Base-by-base conservation (phyloP, 768 basidiomycete genomes). In the Boletus sp. region DNA sequence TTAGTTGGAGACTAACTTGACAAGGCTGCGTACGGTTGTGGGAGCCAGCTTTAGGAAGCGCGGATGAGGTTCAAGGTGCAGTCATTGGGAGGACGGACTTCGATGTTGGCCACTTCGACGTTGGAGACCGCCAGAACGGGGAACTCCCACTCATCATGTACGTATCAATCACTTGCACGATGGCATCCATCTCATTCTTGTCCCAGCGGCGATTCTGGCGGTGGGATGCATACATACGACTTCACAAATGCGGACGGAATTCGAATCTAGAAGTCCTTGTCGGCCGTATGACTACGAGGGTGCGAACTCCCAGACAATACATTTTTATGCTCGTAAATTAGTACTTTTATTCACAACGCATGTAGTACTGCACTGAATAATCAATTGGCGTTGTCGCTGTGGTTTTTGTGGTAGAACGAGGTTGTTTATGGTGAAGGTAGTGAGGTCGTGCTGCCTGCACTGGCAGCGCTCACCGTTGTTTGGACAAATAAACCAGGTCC, bases 11-110 rank as follows among this genome's bases (percentile, higher is more conserved):
- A 33, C 45, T 66, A 34, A 57, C 29, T 33, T 55, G 40, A 41
- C 39, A 62, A 88, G 87, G 87, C n/a, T 86, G 84, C 62, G 78
- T 90, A 10, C 76, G 86, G 27, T 59, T 87, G 34, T 90, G 87
- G 87, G 79, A 88, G 61, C 78, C 83, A 7, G 68, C 72, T 25
- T 63, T 70, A n/a, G 73, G 80, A 1, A 59, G 58, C 1, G 62
- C 67, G 7, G 69, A 75, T 47, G 62, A 67, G 3, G 53, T 59
- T 4, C 82, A 84, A 64, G 84, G 82, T 15, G 67, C 44, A 3
- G 64, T 81, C 9, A 59, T 88, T 14, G 84, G 79, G 5, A 75
- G 81, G 58, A 75, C 77, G 6, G 72, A 77, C 57, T 80, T 78
- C 13, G 85, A 88, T 59, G 72, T 88, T 25, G 81, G 74, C 0